These are phyloP conservation scores for Cercospora nicotianae DNA, from an alignment of 2,329 filamentous ascomycete species.

Conservation along the genomic window DNA sequence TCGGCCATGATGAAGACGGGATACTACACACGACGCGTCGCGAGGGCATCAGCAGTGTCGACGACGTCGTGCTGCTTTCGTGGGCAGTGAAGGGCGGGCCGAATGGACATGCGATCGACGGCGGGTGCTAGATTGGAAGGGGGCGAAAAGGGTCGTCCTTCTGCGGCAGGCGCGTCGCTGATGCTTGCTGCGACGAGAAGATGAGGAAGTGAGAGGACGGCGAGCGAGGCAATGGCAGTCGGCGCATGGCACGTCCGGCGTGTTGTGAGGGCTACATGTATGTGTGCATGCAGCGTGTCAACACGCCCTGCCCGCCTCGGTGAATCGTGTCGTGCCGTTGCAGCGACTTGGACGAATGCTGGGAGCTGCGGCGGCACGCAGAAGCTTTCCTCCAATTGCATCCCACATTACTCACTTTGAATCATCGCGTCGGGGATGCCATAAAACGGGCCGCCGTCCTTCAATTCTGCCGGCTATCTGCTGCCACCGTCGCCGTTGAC, in stretches of 20 bases:
- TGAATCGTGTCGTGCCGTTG: constrained; percentile 2
- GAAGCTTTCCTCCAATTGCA: not conserved
- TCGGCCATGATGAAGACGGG: constrained; percentile 28
- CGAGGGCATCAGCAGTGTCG: not conserved
- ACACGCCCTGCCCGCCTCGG: not conserved
- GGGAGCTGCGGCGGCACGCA: not conserved
- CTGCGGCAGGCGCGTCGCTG: not conserved
- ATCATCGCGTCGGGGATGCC: not conserved
- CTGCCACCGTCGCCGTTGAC: constrained; percentile 2
- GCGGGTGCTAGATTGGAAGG: not conserved
- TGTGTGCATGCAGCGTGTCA: not conserved
- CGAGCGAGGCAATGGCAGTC: not conserved
- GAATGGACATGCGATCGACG: constrained; percentile 11
- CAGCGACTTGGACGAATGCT: not conserved
- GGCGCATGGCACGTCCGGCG: not conserved
- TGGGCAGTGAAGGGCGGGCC: not conserved
- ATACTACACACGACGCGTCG: not conserved
- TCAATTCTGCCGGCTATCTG: not conserved
- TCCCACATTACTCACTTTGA: not conserved
- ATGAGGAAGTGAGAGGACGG: not conserved
- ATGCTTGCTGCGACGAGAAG: not conserved
- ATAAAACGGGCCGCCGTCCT: not conserved
- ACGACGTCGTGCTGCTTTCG: not conserved
- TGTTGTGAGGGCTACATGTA: not conserved
- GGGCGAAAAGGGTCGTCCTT: not conserved